These are phyloP conservation scores for Dalbergia oliveri DNA, from an alignment of 306 rosid species.

Conservation along the genomic window DNA sequence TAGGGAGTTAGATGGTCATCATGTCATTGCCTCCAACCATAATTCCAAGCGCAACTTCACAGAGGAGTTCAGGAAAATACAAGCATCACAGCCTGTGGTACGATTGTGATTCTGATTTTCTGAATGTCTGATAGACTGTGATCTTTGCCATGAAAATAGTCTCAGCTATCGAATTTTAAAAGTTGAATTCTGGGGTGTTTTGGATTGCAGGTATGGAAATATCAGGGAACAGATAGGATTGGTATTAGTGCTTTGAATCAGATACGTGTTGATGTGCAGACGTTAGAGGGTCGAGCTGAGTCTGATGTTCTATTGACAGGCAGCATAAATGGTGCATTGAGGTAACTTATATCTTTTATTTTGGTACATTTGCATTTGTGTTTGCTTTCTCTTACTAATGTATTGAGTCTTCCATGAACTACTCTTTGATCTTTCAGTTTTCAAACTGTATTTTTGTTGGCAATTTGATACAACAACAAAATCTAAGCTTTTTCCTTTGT, in stretches of 20 bases:
- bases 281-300: constrained; percentile 63
- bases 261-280: constrained; percentile 61
- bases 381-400: constrained; percentile 32
- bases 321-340: constrained; percentile 62
- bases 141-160: not conserved
- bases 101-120: constrained; percentile 25
- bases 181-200: not conserved
- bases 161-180: not conserved
- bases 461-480: not conserved
- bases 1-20: constrained; percentile 80
- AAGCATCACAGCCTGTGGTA: constrained; percentile 75
- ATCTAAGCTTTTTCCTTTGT: not conserved
- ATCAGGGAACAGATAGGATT: constrained; percentile 55
- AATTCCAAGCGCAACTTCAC: constrained; percentile 64
- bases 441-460: constrained; percentile 10
- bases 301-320: constrained; percentile 70
- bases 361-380: constrained; percentile 27
- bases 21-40: constrained; percentile 51
- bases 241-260: constrained; percentile 76
- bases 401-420: constrained; percentile 16
- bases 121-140: not conserved
- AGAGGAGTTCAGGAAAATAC: constrained; percentile 71
- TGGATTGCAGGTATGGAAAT: constrained; percentile 81
- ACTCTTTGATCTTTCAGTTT: constrained; percentile 2
- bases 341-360: constrained; percentile 56